A percentile compares a stretch with the other conserved stretches of the same genome.
phyloP scores from a whole-genome alignment of 108 stramenopile species.

The Cyclotella distinguenda region DNA sequence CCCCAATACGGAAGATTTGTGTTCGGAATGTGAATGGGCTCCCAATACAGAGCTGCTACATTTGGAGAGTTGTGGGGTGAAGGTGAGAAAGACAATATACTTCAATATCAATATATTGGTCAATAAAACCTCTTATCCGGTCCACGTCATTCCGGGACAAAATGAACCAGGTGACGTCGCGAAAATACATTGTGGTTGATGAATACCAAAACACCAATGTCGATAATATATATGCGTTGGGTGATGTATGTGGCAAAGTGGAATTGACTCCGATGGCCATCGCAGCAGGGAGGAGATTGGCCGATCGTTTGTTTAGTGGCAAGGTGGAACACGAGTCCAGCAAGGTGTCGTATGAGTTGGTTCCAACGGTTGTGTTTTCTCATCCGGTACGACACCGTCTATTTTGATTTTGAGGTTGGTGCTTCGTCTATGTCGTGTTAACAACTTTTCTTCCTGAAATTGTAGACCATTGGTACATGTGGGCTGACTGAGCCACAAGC shows the following conservation, averaged over 20 bases:
- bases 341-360: conserved; percentile 72
- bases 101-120: no score
- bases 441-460: conserved; percentile 1
- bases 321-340: conserved; percentile 26
- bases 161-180: background rate
- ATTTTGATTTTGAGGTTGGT: background rate
- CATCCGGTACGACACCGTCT: conserved; percentile 55
- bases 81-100: no score
- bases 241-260: conserved; percentile 86
- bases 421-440: no score
- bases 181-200: conserved; percentile 73
- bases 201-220: conserved; percentile 85
- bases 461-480: conserved; percentile 69
- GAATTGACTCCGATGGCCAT: conserved; percentile 96
- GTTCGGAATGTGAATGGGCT: conserved; percentile 46
- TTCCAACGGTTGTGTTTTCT: conserved; percentile 91
- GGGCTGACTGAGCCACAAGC: conserved; percentile 90
- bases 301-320: conserved; percentile 87
- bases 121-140: no score
- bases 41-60: conserved; percentile 65
- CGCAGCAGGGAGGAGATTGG: conserved; percentile 85
- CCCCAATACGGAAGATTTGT: conserved; percentile 45
- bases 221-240: conserved; percentile 83
- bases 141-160: no score
- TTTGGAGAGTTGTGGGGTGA: conserved; percentile 68